Evolutionary conservation across 1,284 basidiomycete genomes (phyloP), one percentile per base, ranked within the genome.

Genomic region (Pascua guehoae): DNA sequence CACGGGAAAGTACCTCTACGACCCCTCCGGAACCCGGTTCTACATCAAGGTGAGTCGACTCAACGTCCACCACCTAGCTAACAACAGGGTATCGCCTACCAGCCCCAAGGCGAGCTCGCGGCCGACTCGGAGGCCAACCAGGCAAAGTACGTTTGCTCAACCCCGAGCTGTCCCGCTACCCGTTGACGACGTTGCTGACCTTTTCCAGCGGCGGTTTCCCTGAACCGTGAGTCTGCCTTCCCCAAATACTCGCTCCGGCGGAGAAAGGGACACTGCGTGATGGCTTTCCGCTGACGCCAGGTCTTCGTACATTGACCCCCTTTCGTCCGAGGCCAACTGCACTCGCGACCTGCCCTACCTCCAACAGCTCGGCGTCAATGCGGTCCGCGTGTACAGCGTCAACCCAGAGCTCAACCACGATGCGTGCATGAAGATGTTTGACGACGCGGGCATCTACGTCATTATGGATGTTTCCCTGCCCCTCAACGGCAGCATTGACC

Each of bases 381-480:
- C 87, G 41, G 81, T 95, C 51, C 86, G 91, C 57, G 87, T 88
- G 4, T 93, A 94, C 80, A 88, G 86, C 59, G 90, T 94, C 65
- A 84, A 94, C 73, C 83, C 89, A 0, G 81, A 85, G 37, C 76
- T 86, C 58, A 86, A 94, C 75, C 92, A 96, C 66, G 89, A 92
- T 71, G 79, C 78, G 1, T 96, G 92, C 75, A 95, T 96, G 92
- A 78, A 78, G 47, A 76, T 84, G 9, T 81, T 96, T 57, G 86
- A 85, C 67, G 78, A 79, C 42, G 89, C 89, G 43, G 88, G 88
- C 42, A 95, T 95, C 62, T 95, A 95, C 74, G 84, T 89, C 53
- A 87, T 95, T 86, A 85, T 95, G 62, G 92, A 95, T 73, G 81
- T 95, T 49, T 83, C 88, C 1, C 79, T 92, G 11, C 91, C 91